Conservation (phyloP, 2,329 filamentous ascomycete genomes). For the Calonectria henricotiae region DNA sequence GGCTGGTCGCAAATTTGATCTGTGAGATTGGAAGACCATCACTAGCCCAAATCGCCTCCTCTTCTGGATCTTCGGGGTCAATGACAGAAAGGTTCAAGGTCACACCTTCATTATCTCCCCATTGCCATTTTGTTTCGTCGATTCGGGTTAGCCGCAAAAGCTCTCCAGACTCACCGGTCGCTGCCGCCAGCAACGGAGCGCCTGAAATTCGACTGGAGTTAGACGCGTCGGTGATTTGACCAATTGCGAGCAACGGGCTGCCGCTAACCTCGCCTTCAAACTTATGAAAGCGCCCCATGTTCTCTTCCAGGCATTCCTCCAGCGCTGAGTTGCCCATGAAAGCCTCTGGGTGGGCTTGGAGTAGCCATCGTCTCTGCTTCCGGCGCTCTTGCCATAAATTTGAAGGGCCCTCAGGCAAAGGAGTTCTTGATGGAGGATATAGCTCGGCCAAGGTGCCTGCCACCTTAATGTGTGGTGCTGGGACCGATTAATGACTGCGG, state of each 20-base stretch:
- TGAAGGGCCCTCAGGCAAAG: constrained; percentile 47
- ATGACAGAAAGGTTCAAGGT: constrained; percentile 66
- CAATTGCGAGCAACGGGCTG: constrained; percentile 68
- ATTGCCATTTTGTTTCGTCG: constrained; percentile 69
- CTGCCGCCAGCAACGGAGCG: constrained; percentile 64
- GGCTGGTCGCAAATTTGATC: constrained; percentile 66
- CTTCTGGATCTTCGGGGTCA: constrained; percentile 63
- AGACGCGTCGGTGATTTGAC: constrained; percentile 67
- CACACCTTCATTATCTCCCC: constrained; percentile 64
- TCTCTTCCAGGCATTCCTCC: constrained; percentile 57
- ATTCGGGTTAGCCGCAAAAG: constrained; percentile 71
- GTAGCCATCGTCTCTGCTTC: constrained; percentile 67
- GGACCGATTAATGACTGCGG: constrained; percentile 27
- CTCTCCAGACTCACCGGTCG: constrained; percentile 72
- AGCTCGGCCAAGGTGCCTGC: constrained; percentile 56
- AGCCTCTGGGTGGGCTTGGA: constrained; percentile 68
- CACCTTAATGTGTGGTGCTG: constrained; percentile 56
- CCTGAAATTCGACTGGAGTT: constrained; percentile 48
- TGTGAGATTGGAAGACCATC: constrained; percentile 67
- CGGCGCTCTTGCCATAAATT: constrained; percentile 54
- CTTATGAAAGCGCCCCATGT: constrained; percentile 54
- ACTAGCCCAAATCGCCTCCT: constrained; percentile 70
- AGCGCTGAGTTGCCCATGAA: constrained; percentile 59
- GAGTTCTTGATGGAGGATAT: constrained; percentile 55
- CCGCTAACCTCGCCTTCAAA: constrained; percentile 49